Conservation (phyloP, 352 stramenopile species). For the Phytophthora agathidicida region DNA sequence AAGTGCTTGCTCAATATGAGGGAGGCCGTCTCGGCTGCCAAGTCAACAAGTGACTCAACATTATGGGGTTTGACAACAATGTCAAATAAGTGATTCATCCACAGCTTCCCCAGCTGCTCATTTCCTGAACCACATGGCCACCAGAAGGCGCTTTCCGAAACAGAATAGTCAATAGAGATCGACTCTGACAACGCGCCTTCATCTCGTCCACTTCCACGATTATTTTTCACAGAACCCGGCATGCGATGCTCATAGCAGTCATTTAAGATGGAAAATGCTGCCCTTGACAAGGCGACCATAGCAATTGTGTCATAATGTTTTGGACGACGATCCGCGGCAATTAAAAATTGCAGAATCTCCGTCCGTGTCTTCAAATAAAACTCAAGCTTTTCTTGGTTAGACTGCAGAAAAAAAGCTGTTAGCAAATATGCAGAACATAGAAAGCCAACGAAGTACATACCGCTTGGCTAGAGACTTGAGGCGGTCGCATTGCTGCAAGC, state of each 20-base stretch:
- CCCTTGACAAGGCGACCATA: constrained; percentile 52
- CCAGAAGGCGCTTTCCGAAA: constrained; percentile 81
- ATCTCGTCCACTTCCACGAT: constrained; percentile 36
- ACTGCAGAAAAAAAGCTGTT: constrained; percentile 30
- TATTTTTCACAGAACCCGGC: constrained; percentile 17
- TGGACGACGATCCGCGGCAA: constrained; percentile 50
- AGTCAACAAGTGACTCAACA: constrained; percentile 69
- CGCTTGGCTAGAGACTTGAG: constrained; percentile 49
- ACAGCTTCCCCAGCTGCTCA: constrained; percentile 49
- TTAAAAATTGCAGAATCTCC: constrained; percentile 63
- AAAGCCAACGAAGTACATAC: constrained; percentile 18
- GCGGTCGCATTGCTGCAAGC: constrained; percentile 70
- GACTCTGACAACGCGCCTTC: constrained; percentile 78
- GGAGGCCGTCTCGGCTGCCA: constrained; percentile 74
- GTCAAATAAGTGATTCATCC: constrained; percentile 77
- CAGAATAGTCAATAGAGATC: constrained; percentile 73
- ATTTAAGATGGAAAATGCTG: constrained; percentile 73
- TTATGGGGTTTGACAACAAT: constrained; percentile 71
- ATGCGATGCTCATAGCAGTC: constrained; percentile 80
- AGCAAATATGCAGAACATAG: not conserved
- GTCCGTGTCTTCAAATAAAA: constrained; percentile 69
- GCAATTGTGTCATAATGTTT: constrained; percentile 61
- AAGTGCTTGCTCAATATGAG: constrained; percentile 84
- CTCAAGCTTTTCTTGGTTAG: constrained; percentile 49
- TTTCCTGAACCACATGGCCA: constrained; percentile 65